Evolutionary conservation across 768 basidiomycete species (phyloP).

Genomic region (Boletus edulis): DNA sequence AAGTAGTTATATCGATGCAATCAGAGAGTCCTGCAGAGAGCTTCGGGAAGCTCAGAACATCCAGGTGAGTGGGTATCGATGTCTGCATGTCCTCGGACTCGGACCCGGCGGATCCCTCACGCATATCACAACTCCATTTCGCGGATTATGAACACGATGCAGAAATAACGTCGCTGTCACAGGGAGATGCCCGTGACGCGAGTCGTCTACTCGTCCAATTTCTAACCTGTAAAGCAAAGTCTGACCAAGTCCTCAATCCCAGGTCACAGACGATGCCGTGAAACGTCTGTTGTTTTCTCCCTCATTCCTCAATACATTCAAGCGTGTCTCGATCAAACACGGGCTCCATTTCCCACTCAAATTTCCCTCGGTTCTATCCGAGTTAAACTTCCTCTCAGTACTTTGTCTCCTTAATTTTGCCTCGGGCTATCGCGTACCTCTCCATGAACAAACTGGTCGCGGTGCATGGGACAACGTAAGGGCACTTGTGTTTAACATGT

Average conservation of each 20-base stretch:
- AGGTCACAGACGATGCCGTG: conserved; percentile 62
- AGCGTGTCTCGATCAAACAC: conserved; percentile 59
- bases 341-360: conserved; percentile 77
- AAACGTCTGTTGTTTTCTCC: conserved; percentile 61
- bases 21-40: conserved; percentile 51
- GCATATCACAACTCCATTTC: conserved; percentile 1
- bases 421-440: conserved; percentile 72
- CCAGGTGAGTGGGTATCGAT: conserved; percentile 39
- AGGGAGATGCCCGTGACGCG: not conserved
- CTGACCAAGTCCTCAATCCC: conserved; percentile 12
- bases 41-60: conserved; percentile 49
- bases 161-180: not conserved
- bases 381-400: conserved; percentile 79
- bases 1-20: conserved; percentile 46
- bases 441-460: conserved; percentile 69
- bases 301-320: conserved; percentile 60
- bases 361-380: conserved; percentile 68
- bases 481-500: conserved; percentile 68
- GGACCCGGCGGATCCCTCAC: not conserved
- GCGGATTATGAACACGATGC: not conserved
- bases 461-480: conserved; percentile 86
- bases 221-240: not conserved
- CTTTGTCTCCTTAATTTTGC: conserved; percentile 82
- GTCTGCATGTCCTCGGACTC: not conserved
- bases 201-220: not conserved